These are phyloP conservation scores for Ogataea haglerorum DNA, from an alignment of 805 yeast species.

Conservation along the genomic window DNA sequence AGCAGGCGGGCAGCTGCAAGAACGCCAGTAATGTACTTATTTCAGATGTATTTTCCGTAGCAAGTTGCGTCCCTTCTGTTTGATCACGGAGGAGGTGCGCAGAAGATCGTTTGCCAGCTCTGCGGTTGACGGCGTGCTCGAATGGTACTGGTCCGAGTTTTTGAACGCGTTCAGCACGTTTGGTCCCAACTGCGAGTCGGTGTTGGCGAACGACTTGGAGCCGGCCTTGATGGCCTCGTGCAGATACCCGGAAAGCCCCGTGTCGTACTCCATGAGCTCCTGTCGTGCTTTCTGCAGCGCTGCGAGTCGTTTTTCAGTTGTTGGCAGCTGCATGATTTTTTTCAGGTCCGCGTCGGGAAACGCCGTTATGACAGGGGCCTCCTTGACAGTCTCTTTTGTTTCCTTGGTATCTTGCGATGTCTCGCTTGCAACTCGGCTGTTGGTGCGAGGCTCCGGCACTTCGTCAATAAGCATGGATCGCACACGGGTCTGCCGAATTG, in stretches of 20 bases:
- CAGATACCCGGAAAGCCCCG: conserved; percentile 60
- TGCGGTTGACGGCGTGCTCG: conserved; percentile 27
- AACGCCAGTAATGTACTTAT: conserved; percentile 20
- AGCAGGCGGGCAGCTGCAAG: conserved; percentile 55
- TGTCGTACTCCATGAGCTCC: conserved; percentile 43
- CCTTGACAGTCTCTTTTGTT: neutral
- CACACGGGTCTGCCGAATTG: neutral
- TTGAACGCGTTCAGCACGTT: conserved; percentile 65
- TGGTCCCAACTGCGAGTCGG: conserved; percentile 37
- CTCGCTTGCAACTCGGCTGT: neutral
- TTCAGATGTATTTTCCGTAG: conserved; percentile 25
- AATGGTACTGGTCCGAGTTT: conserved; percentile 46
- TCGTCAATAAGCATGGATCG: conserved; percentile 2
- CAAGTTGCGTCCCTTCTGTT: conserved; percentile 25
- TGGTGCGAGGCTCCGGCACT: neutral
- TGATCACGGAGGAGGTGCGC: conserved; percentile 26
- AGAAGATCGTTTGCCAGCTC: conserved; percentile 42
- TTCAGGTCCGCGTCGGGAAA: conserved; percentile 16
- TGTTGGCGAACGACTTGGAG: conserved; percentile 13
- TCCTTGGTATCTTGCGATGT: neutral
- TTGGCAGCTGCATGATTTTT: conserved; percentile 18
- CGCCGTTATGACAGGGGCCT: neutral
- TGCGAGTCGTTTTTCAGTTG: conserved; percentile 36
- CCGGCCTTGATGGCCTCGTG: conserved; percentile 19
- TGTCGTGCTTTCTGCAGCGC: conserved; percentile 41